phyloP scores from a whole-genome alignment of 1,139 yeast genomes.

The Scheffersomyces titani region DNA sequence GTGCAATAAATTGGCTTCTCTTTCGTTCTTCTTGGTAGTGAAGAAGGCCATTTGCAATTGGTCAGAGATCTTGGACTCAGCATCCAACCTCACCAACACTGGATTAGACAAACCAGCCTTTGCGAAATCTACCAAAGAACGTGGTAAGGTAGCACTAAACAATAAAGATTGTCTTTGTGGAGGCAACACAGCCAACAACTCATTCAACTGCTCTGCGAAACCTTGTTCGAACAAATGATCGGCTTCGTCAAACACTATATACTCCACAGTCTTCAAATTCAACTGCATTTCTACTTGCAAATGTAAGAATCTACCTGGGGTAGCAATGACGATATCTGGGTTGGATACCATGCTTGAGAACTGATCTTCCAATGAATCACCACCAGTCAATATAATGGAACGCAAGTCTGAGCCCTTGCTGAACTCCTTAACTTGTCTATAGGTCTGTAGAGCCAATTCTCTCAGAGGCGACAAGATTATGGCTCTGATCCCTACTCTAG shows the following conservation, averaged over 20 bases:
- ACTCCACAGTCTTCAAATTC: conserved; percentile 79
- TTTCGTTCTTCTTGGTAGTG: conserved; percentile 76
- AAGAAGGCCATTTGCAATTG: conserved; percentile 89
- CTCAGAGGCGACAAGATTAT: conserved; percentile 89
- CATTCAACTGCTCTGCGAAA: conserved; percentile 91
- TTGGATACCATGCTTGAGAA: conserved; percentile 89
- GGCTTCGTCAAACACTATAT: conserved; percentile 96
- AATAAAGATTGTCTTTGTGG: conserved; percentile 80
- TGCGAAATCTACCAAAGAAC: conserved; percentile 91
- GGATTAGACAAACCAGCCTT: conserved; percentile 95
- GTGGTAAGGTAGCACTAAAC: conserved; percentile 94
- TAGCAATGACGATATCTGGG: conserved; percentile 94
- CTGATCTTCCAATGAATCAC: conserved; percentile 96
- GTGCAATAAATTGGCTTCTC: conserved; percentile 83
- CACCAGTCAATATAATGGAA: conserved; percentile 84
- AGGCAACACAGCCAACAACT: conserved; percentile 81
- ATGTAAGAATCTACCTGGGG: conserved; percentile 97
- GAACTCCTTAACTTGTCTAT: conserved; percentile 86
- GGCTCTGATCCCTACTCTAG: conserved; percentile 89
- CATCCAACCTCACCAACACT: conserved; percentile 85
- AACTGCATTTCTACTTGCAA: conserved; percentile 93
- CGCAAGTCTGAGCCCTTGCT: conserved; percentile 82
- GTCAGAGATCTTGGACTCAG: conserved; percentile 88
- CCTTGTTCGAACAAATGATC: conserved; percentile 98
- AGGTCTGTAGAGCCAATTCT: conserved; percentile 91